Evolutionary conservation across 257 asterid species (phyloP), one percentile per base, ranked within the genome.

Genomic region (Forsythia viridissima): DNA sequence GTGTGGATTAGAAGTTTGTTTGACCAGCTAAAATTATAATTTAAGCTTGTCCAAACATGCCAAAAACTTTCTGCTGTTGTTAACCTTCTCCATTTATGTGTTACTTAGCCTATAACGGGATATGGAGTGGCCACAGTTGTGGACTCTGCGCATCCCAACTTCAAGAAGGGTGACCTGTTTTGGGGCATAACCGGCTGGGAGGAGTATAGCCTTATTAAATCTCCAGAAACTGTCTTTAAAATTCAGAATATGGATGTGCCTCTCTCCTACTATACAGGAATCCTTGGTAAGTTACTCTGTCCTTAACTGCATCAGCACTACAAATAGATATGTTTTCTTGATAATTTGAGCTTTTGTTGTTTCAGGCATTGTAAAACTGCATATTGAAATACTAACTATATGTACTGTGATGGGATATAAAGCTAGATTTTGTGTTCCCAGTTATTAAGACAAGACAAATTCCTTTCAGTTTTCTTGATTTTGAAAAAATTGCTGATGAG

Each of bases 151-250:
- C 36, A 83, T 80, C 86, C 91, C 5, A 85, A 87, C 44, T 91
- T 87, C 83, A 85, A 86, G 67, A 86, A 87, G 43, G 94, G 80
- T 39, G 96, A 91, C 37, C 51, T 91, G 38, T 52, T 87, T 8
- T 85, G 91, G 92, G 90, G 92, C 5, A 10, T 77, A 6, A 82
- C 84, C 6, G 87, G 88, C 34, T 91, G 94, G 97, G 97, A 91
- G 76, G 92, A 91, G 39, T 90, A 90, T 51, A 87, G 86, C 73
- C 76, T 85, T 0, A 57, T 89, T 15, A 81, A 80, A 65, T 75
- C 85, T 2, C 38, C 86, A 2, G 73, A 80, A 13, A 71, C 73
- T 20, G 73, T 83, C 39, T 83, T 82, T 66, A 91, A 91, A 30
- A 86, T 88, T 73, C 42, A 83, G 6, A 78, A 76, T 13, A 75